These are phyloP conservation scores for Candida corydali DNA, from an alignment of 805 yeast genomes.

Conservation along the genomic window DNA sequence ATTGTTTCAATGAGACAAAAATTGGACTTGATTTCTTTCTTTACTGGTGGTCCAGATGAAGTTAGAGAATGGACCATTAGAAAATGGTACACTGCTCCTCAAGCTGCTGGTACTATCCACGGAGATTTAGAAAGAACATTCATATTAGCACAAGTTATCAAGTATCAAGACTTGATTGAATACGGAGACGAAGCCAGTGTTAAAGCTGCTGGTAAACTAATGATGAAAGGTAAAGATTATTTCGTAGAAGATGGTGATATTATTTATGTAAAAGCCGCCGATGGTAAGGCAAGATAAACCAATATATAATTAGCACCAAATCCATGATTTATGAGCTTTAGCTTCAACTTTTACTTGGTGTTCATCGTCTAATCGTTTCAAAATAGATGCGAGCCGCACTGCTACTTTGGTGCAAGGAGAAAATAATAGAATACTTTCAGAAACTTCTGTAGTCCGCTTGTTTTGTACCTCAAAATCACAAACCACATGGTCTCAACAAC, in stretches of 20 bases:
- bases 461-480: background rate
- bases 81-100: slow-evolving; percentile 91
- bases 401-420: background rate
- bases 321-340: background rate
- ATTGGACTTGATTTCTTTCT: slow-evolving; percentile 84
- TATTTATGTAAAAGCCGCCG: slow-evolving; percentile 89
- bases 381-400: background rate
- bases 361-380: background rate
- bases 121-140: slow-evolving; percentile 93
- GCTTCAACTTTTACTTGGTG: background rate
- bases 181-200: slow-evolving; percentile 72
- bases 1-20: slow-evolving; percentile 83
- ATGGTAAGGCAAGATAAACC: slow-evolving; percentile 67
- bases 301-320: background rate
- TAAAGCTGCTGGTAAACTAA: slow-evolving; percentile 83
- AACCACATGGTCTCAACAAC: background rate
- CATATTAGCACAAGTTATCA: slow-evolving; percentile 89
- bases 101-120: slow-evolving; percentile 98
- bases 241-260: slow-evolving; percentile 94
- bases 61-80: slow-evolving; percentile 98
- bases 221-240: slow-evolving; percentile 91
- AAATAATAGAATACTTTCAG: background rate
- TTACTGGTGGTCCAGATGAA: slow-evolving; percentile 95
- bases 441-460: background rate
- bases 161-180: slow-evolving; percentile 75